phyloP scores from a whole-genome alignment of 306 rosid species.

The Lathyrus oleraceus region DNA sequence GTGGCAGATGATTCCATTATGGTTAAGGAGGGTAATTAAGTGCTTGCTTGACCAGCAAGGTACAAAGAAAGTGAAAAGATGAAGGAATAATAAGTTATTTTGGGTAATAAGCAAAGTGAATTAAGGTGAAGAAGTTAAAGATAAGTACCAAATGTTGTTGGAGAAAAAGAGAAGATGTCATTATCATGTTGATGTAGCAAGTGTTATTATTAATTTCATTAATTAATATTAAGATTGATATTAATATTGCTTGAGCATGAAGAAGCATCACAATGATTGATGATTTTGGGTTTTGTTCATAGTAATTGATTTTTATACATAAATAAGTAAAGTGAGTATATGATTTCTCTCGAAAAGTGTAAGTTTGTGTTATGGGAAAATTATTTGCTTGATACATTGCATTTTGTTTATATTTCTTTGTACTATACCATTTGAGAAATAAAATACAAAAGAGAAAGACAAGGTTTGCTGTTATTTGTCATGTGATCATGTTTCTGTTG shows the following conservation, averaged over 20 bases:
- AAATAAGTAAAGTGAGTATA: conserved; percentile 24
- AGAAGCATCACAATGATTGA: conserved; percentile 41
- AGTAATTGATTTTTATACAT: conserved; percentile 16
- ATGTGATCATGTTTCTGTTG: conserved; percentile 37
- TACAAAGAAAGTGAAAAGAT: conserved; percentile 33
- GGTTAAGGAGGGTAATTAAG: conserved; percentile 23
- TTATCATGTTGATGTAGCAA: conserved; percentile 48
- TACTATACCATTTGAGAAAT: conserved; percentile 20
- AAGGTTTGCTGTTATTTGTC: conserved; percentile 29
- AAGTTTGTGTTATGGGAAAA: conserved; percentile 35
- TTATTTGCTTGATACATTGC: conserved; percentile 15
- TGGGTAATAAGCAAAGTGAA: conserved; percentile 56
- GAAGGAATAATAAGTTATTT: conserved; percentile 52
- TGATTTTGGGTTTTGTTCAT: conserved; percentile 47
- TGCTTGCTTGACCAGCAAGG: conserved; percentile 37
- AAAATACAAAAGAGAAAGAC: conserved; percentile 29
- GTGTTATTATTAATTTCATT: conserved; percentile 45
- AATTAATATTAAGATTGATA: conserved; percentile 51
- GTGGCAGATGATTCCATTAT: conserved; percentile 21
- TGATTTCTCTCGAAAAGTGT: conserved; percentile 29
- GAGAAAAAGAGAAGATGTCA: conserved; percentile 35
- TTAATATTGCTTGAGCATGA: conserved; percentile 57
- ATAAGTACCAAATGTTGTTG: conserved; percentile 42
- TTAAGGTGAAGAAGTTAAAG: conserved; percentile 39
- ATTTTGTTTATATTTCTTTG: conserved; percentile 28